A percentile compares a stretch with the other conserved stretches of the same genome.
phyloP scores from a whole-genome alignment of 2,329 filamentous ascomycete species.

The Colletotrichum truncatum region DNA sequence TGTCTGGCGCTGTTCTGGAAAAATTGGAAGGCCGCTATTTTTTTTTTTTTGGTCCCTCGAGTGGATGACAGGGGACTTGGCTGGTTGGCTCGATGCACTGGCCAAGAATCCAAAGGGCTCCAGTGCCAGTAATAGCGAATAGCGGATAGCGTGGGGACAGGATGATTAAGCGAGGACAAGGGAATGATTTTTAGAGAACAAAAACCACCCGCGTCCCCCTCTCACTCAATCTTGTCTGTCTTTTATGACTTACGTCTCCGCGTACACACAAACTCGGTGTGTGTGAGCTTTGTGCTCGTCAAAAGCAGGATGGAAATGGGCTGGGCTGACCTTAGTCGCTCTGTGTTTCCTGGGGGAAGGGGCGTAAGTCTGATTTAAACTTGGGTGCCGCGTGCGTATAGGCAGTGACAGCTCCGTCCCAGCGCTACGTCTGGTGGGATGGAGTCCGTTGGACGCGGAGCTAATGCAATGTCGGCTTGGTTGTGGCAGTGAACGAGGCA shows the following conservation, averaged over 20 bases:
- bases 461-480: slow-evolving; percentile 5
- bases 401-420: slow-evolving; percentile 4
- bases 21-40: slow-evolving; percentile 21
- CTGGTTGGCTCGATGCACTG: background rate
- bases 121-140: background rate
- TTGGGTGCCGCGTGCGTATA: slow-evolving; percentile 1
- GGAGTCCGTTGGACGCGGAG: background rate
- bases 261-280: slow-evolving; percentile 1
- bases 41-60: slow-evolving; percentile 2
- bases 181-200: slow-evolving; percentile 8
- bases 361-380: slow-evolving; percentile 1
- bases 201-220: slow-evolving; percentile 6
- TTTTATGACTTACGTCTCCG: background rate
- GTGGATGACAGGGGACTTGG: slow-evolving; percentile 20
- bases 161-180: slow-evolving; percentile 27
- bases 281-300: background rate
- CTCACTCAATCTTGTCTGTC: background rate
- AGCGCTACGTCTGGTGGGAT: slow-evolving; percentile 14
- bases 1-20: slow-evolving; percentile 16
- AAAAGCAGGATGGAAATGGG: background rate
- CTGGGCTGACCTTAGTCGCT: background rate
- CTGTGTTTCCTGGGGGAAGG: background rate
- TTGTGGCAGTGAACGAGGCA: slow-evolving; percentile 19
- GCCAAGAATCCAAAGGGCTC: slow-evolving; percentile 5
- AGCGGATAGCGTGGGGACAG: slow-evolving; percentile 9